These are phyloP conservation scores for Thielaviopsis euricoi DNA, from an alignment of 2,329 filamentous ascomycete genomes.

Conservation along the genomic window DNA sequence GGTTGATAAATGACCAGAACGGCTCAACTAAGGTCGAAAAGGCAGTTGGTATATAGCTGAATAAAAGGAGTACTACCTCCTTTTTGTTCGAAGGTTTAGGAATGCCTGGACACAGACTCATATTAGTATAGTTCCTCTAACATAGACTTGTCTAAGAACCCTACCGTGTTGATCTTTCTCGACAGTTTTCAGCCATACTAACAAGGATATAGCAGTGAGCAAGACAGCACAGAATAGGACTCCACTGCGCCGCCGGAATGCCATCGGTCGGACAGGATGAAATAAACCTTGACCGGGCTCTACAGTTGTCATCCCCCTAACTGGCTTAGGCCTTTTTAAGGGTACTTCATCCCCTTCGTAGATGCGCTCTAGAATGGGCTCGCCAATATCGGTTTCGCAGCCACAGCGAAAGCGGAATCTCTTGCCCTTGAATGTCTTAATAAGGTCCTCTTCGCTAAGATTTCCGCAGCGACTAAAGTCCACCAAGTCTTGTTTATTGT, in stretches of 20 bases:
- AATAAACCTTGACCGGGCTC: not conserved
- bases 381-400: conserved; percentile 1
- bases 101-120: too few relatives aligned
- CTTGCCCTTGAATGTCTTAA: not conserved
- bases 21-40: conserved; percentile 41
- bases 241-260: conserved; percentile 13
- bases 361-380: not conserved
- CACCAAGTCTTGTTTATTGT: conserved; percentile 11
- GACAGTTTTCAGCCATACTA: conserved; percentile 16
- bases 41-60: conserved; percentile 35
- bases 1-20: conserved; percentile 37
- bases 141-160: too few relatives aligned
- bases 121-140: too few relatives aligned
- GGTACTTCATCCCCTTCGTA: not conserved
- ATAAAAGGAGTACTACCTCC: conserved; percentile 22
- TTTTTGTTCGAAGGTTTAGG: conserved; percentile 18
- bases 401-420: conserved; percentile 13
- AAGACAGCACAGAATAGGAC: conserved; percentile 12
- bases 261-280: conserved; percentile 15
- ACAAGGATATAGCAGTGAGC: conserved; percentile 8
- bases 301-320: not conserved
- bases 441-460: not conserved
- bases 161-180: conserved; percentile 14
- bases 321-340: not conserved
- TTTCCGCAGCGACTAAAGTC: conserved; percentile 3